A percentile compares a stretch with the other conserved stretches of the same genome.
Evolutionary conservation across 306 rosid species (phyloP).

Genomic region (Trichosanthes truncata): DNA sequence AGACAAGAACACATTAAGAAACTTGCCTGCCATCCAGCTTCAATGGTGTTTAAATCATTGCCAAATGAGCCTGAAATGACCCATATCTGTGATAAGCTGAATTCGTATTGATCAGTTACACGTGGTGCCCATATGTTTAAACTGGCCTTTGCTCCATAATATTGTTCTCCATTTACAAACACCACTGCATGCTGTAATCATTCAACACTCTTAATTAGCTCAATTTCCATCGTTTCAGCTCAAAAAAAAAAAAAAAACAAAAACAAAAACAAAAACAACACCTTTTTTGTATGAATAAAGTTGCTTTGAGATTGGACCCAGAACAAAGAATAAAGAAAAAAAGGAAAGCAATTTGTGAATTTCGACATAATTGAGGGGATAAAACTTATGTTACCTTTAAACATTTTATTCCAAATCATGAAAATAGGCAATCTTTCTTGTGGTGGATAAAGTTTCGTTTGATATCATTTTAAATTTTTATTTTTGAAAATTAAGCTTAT

Average conservation of each 20-base stretch:
- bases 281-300: neutral
- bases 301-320: neutral
- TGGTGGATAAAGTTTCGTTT: no score
- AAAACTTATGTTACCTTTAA: no score
- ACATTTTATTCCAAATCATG: no score
- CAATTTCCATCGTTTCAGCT: neutral
- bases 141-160: constrained; percentile 64
- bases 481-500: no score
- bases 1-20: neutral
- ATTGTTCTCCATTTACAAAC: constrained; percentile 82
- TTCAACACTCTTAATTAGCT: neutral
- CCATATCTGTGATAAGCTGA: constrained; percentile 79
- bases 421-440: no score
- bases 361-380: no score
- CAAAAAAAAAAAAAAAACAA: neutral
- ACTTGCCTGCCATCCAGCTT: constrained; percentile 81
- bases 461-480: no score
- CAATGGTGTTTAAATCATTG: constrained; percentile 62
- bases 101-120: constrained; percentile 47
- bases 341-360: no score
- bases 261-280: no score
- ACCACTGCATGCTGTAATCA: constrained; percentile 86
- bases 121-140: constrained; percentile 59
- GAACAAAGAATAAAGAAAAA: no score
- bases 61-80: constrained; percentile 70